A percentile compares a stretch with the other conserved stretches of the same genome.
Evolutionary conservation across 768 basidiomycete genomes (phyloP).

Genomic region (Mycena filopes): DNA sequence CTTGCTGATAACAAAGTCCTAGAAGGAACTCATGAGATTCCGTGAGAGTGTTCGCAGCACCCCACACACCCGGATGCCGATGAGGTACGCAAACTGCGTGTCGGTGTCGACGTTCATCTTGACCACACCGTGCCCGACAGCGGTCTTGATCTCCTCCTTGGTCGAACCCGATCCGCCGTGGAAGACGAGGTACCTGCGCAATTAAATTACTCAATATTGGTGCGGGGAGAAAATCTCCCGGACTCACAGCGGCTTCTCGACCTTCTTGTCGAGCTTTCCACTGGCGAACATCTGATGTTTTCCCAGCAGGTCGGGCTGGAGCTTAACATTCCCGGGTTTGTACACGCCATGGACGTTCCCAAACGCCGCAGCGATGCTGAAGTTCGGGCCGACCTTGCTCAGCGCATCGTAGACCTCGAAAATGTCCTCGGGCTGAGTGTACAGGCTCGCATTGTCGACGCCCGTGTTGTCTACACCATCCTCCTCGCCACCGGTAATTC

Average conservation of each 20-base stretch:
- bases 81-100: constrained; percentile 91
- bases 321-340: constrained; percentile 97
- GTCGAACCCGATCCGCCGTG: constrained; percentile 99
- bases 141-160: constrained; percentile 94
- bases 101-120: constrained; percentile 99
- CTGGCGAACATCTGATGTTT: constrained; percentile 89
- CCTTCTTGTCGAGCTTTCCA: constrained; percentile 70
- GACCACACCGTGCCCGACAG: constrained; percentile 91
- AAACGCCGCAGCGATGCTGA: constrained; percentile 97
- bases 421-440: constrained; percentile 98
- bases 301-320: constrained; percentile 89
- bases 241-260: constrained; percentile 84
- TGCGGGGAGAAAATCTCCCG: neutral
- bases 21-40: constrained; percentile 10
- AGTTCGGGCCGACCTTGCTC: constrained; percentile 86
- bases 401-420: constrained; percentile 92
- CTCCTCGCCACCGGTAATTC: constrained; percentile 99
- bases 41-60: neutral
- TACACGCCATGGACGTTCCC: constrained; percentile 99
- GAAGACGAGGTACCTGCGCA: constrained; percentile 93
- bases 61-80: constrained; percentile 76
- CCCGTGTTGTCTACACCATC: constrained; percentile 98
- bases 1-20: constrained; percentile 91
- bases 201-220: constrained; percentile 14
- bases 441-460: constrained; percentile 92